These are phyloP conservation scores for Acrodontium crateriforme DNA, from an alignment of 2,329 filamentous ascomycete genomes.

Conservation along the genomic window DNA sequence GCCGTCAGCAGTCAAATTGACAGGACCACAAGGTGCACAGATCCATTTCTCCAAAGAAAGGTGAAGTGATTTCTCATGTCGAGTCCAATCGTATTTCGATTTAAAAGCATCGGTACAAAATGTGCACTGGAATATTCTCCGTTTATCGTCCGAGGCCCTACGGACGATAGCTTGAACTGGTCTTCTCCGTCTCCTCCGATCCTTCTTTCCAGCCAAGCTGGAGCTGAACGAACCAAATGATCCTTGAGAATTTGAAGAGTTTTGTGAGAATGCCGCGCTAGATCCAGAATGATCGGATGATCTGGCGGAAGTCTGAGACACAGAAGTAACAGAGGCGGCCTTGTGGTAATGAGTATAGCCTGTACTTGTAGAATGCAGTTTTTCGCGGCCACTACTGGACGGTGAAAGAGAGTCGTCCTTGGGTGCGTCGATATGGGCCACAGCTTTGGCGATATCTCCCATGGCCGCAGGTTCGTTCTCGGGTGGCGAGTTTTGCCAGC, in stretches of 20 bases:
- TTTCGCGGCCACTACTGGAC: constrained; percentile 28
- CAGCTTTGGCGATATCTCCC: constrained; percentile 49
- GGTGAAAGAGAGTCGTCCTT: constrained; percentile 15
- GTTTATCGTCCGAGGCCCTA: constrained; percentile 20
- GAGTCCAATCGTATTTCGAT: constrained; percentile 46
- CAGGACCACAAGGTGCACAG: constrained; percentile 44
- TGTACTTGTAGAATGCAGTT: constrained; percentile 37
- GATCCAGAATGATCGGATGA: constrained; percentile 16
- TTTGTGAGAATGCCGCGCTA: constrained; percentile 41
- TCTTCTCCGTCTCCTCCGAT: constrained; percentile 38
- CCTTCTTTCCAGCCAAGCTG: constrained; percentile 40
- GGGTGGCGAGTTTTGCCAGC: constrained; percentile 56
- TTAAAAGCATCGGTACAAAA: constrained; percentile 44
- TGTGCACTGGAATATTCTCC: constrained; percentile 42
- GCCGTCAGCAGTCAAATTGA: constrained; percentile 42
- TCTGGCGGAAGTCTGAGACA: constrained; percentile 18
- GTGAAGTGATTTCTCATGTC: constrained; percentile 54
- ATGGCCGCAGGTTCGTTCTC: constrained; percentile 55
- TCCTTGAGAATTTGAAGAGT: constrained; percentile 41
- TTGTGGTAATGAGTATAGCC: constrained; percentile 35
- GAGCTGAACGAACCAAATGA: constrained; percentile 39
- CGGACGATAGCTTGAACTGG: constrained; percentile 9
- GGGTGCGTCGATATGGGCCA: constrained; percentile 25
- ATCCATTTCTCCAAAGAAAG: constrained; percentile 51
- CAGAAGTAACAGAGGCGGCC: constrained; percentile 39